Evolutionary conservation across 2,329 filamentous ascomycete genomes (phyloP).

Genomic region (Penicillium sp.): DNA sequence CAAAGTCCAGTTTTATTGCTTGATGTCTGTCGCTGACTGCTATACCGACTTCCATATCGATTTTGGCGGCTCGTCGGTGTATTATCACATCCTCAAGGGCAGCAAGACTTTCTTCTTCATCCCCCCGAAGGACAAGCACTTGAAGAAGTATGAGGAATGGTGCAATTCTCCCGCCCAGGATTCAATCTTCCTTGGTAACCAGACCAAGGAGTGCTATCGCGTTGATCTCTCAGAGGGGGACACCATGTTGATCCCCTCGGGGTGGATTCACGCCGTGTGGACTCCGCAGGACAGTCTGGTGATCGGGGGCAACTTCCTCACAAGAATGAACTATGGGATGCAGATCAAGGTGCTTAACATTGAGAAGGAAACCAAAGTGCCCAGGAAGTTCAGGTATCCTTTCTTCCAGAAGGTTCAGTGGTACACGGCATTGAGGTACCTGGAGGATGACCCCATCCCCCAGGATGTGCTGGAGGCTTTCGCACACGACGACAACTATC

Average conservation of each 20-base stretch:
- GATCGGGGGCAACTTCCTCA: constrained; percentile 67
- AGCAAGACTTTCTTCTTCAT: constrained; percentile 70
- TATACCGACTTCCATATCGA: constrained; percentile 70
- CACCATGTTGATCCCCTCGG: constrained; percentile 66
- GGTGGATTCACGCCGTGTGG: constrained; percentile 69
- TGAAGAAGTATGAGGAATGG: constrained; percentile 69
- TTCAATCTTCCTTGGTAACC: constrained; percentile 59
- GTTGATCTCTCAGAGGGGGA: constrained; percentile 63
- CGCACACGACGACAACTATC: constrained; percentile 49
- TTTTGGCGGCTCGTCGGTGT: constrained; percentile 66
- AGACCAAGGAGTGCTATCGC: constrained; percentile 63
- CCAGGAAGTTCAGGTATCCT: constrained; percentile 62
- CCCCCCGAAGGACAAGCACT: constrained; percentile 61
- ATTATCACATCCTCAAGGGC: constrained; percentile 65
- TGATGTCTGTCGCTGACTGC: constrained; percentile 68
- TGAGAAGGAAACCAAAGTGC: constrained; percentile 63
- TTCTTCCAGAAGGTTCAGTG: constrained; percentile 67
- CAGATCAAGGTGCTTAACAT: constrained; percentile 63
- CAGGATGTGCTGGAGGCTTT: constrained; percentile 53
- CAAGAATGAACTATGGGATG: constrained; percentile 60
- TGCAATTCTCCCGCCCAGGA: constrained; percentile 64
- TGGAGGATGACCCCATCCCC: constrained; percentile 61
- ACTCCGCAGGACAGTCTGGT: constrained; percentile 65
- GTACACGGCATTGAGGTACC: constrained; percentile 61
- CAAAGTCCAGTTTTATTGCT: constrained; percentile 63